Conservation (phyloP, 2,329 filamentous ascomycete species). For the Madurella mycetomatis region DNA sequence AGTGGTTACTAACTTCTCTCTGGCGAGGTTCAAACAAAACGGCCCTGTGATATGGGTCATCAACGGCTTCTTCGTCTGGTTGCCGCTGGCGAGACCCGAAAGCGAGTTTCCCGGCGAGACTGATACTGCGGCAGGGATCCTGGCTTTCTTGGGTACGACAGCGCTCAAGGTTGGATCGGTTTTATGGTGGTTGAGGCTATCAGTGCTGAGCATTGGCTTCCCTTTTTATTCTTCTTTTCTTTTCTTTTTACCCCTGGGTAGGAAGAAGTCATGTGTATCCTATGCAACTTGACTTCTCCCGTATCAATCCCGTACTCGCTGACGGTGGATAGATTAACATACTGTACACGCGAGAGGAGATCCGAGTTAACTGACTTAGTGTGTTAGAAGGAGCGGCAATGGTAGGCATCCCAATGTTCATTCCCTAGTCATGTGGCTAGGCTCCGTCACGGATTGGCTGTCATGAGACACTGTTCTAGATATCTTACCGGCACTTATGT, state of each 20-base stretch:
- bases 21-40: constrained; percentile 4
- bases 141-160: constrained; percentile 62
- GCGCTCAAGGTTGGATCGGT: constrained; percentile 62
- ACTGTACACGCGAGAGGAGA: no score
- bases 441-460: no score
- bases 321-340: neutral
- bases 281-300: no score
- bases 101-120: constrained; percentile 52
- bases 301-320: no score
- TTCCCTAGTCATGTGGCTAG: neutral
- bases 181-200: constrained; percentile 63
- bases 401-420: neutral
- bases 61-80: constrained; percentile 61
- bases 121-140: constrained; percentile 53
- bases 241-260: neutral
- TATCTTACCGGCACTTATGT: no score
- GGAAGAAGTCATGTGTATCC: no score
- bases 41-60: constrained; percentile 50
- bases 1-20: neutral
- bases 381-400: neutral
- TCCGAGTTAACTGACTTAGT: no score
- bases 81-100: constrained; percentile 51
- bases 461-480: no score
- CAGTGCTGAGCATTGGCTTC: constrained; percentile 55
- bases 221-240: no score